Evolutionary conservation across 2,329 filamentous ascomycete genomes (phyloP).

Genomic region (Alternaria rosae): DNA sequence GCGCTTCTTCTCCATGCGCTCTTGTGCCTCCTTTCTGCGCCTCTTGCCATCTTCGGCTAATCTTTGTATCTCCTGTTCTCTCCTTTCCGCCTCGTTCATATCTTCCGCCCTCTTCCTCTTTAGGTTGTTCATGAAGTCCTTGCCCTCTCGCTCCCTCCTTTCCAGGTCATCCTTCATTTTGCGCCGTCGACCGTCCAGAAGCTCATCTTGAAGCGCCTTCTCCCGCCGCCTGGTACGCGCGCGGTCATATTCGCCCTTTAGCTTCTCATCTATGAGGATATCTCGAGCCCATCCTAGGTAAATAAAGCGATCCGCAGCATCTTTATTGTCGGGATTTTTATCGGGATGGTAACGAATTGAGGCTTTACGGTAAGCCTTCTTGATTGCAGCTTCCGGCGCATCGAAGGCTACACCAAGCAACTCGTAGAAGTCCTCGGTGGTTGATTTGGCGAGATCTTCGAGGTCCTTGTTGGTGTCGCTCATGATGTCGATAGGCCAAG

Average conservation of each 20-base stretch:
- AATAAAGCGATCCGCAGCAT: conserved; percentile 82
- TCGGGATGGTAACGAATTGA: conserved; percentile 94
- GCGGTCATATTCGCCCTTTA: conserved; percentile 80
- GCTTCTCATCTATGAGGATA: conserved; percentile 73
- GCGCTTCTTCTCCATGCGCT: conserved; percentile 62
- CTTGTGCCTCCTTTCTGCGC: conserved; percentile 63
- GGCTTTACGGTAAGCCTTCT: conserved; percentile 82
- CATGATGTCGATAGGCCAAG: conserved; percentile 34
- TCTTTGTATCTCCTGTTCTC: conserved; percentile 59
- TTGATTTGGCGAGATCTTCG: conserved; percentile 51
- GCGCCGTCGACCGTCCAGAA: conserved; percentile 75
- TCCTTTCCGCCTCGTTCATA: conserved; percentile 63
- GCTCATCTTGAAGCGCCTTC: conserved; percentile 73
- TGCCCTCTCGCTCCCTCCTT: conserved; percentile 67
- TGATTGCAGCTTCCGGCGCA: conserved; percentile 74
- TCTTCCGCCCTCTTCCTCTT: conserved; percentile 57
- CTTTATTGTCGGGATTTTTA: conserved; percentile 70
- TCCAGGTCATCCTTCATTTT: conserved; percentile 89
- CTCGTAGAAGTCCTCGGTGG: conserved; percentile 73
- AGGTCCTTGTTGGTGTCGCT: conserved; percentile 51
- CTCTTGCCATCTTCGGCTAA: conserved; percentile 60
- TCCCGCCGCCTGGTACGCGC: conserved; percentile 74
- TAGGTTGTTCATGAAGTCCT: conserved; percentile 40
- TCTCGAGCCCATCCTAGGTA: conserved; percentile 86
- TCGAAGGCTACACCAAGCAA: conserved; percentile 73